Base-by-base conservation (phyloP, 768 basidiomycete species). In the Symmetrospora coprosmae region DNA sequence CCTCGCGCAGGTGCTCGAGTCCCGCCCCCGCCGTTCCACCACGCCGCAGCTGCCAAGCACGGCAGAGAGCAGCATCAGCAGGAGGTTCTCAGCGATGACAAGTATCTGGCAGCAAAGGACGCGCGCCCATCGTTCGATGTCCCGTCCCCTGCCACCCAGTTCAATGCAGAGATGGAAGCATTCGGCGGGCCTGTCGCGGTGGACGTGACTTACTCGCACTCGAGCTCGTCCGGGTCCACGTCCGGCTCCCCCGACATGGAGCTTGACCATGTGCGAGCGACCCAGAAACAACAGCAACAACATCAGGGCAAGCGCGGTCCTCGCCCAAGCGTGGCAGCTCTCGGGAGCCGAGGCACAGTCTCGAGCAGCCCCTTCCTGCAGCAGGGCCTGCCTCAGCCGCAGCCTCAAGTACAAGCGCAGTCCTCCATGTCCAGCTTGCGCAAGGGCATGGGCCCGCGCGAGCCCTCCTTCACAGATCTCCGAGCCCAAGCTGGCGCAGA, bases 301-400 rank as follows among this genome's bases (percentile, higher is more conserved):
- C 31, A 21, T 19, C 49, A 35, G 8, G 33, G 31, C 2, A 31
- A 21, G 21, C 33, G 49, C 23, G 38, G 38, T 21, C 40, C 51
- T 35, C 34, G 55, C 6, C 55, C 41, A 21, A 58, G 55, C 43
- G 55, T 58, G 13, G 43, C 55, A 7, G 46, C 55, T 21, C 34
- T 58, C n/a, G 55, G 55, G 14, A 14, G 37, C 30, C 27, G 55
- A 46, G 55, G 39, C 7, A 33, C 55, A 14, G 55, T 58, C 8
- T 58, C 55, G 11, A 58, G 43, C 55, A 58, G 55, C 37, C 55
- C 55, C n/a, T 58, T 58, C 55, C 43, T 58, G 28, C 43, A 40
- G 31, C 39, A 58, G n/a, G 38, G 51, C 25, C 39, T 23, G 11
- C 55, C 40, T 9, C 37, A 38, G 9, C 37, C 37, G n/a, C 37